phyloP scores from a whole-genome alignment of 345 rosid genomes.

The Moricandia moricandioides region DNA sequence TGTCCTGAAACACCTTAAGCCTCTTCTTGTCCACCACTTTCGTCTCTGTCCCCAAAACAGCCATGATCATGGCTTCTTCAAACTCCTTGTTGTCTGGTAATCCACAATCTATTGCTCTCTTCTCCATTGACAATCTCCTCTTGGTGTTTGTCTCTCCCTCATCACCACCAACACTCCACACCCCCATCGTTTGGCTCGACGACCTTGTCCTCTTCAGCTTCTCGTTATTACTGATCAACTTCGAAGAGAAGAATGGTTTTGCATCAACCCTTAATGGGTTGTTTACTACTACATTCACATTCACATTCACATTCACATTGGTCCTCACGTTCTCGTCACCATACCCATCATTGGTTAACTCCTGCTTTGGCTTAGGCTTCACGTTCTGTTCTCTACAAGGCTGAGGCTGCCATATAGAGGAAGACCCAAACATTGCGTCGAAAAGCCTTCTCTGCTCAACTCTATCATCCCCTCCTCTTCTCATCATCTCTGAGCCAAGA shows the following conservation, averaged over 20 bases:
- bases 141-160: constrained; percentile 60
- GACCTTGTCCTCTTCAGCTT: constrained; percentile 89
- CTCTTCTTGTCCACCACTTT: constrained; percentile 50
- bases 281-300: constrained; percentile 17
- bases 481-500: constrained; percentile 84
- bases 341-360: constrained; percentile 31
- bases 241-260: constrained; percentile 58
- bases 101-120: constrained; percentile 36
- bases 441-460: constrained; percentile 80
- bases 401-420: constrained; percentile 97
- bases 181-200: constrained; percentile 46
- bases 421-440: constrained; percentile 82
- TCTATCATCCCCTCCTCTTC: constrained; percentile 62
- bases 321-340: constrained; percentile 38
- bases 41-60: constrained; percentile 57
- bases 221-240: constrained; percentile 54
- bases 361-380: constrained; percentile 21
- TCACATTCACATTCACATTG: too few species aligned
- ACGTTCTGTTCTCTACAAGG: constrained; percentile 78
- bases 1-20: constrained; percentile 84
- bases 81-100: constrained; percentile 70
- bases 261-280: constrained; percentile 61
- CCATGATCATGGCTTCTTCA: constrained; percentile 79
- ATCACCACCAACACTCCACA: constrained; percentile 19
- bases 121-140: constrained; percentile 59